Base-by-base conservation (phyloP, 1,284 basidiomycete species). In the Hypsizygus ulmarius region DNA sequence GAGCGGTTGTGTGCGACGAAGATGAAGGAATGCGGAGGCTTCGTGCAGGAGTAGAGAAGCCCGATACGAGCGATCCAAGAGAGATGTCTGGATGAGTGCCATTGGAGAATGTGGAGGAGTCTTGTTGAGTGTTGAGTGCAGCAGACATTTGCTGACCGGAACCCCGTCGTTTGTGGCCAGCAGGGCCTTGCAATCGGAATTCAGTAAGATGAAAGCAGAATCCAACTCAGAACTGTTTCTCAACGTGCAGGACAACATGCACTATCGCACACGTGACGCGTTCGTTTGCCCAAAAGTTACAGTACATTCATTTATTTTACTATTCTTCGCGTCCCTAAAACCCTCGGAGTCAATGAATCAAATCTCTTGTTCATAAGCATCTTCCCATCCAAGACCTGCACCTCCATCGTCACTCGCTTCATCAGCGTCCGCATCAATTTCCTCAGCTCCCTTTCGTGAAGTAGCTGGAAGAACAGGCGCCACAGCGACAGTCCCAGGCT, bases 51-150 rank as follows among this genome's bases (percentile, higher is more conserved):
- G 81, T 81, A 5, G 77, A 78, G 56, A 82, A 75, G n/a, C 69
- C 73, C 8, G 76, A 76, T 34, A 69, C 67, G 12, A 82, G 64
- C 2, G 82, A 83, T 40, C 78, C 80, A 0, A 86, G 70, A 2
- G 84, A 85, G 33, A 87, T 64, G 57, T 87, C 84, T 10, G 78
- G 79, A 39, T 78, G 76, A 35, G 49, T 54, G 19, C 45, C 52
- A 50, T 53, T 15, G 39, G 35, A 21, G 6, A 6, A 25, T 39
- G 21, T 19, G 33, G 11, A 42, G 29, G 36, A 25, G 33, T 29
- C 11, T 32, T 3, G 18, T 12, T 18, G 37, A 8, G 38, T 34
- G 4, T 3, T 27, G 10, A 5, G 8, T 32, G 34, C 25, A 29
- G 49, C 46, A 39, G 36, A 50, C 21, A 49, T 49, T 39, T 39